phyloP scores from a whole-genome alignment of 495 filamentous ascomycete genomes.

The Lasiosphaeriaceae sp. region DNA sequence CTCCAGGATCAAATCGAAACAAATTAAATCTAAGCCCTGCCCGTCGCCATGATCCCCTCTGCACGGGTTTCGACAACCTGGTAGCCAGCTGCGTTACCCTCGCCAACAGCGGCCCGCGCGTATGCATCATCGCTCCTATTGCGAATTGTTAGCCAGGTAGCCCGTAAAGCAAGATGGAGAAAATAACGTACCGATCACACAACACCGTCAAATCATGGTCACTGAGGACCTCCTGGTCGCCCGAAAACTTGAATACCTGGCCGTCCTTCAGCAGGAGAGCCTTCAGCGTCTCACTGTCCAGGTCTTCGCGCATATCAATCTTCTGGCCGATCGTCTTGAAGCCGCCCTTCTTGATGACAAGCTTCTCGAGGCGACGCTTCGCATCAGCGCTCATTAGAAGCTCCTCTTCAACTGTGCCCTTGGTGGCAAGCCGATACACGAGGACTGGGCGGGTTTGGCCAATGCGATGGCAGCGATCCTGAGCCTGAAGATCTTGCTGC shows the following conservation, averaged over 20 bases:
- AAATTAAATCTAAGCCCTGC: conserved; percentile 2
- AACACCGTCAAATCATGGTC: conserved; percentile 73
- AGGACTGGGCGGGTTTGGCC: conserved; percentile 89
- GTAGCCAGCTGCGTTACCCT: conserved; percentile 59
- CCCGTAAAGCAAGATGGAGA: not conserved
- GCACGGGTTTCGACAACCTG: conserved; percentile 62
- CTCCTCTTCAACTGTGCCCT: conserved; percentile 86
- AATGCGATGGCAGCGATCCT: conserved; percentile 92
- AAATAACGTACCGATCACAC: conserved; percentile 49
- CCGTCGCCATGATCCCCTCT: conserved; percentile 38
- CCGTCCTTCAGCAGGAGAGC: conserved; percentile 60
- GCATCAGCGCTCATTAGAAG: conserved; percentile 85
- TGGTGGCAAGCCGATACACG: conserved; percentile 92
- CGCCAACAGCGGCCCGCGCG: conserved; percentile 67
- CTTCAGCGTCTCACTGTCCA: conserved; percentile 57
- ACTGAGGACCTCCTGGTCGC: conserved; percentile 61
- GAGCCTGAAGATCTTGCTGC: conserved; percentile 93
- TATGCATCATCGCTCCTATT: conserved; percentile 78
- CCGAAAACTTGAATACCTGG: conserved; percentile 56
- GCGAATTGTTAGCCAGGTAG: not conserved
- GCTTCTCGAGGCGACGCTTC: conserved; percentile 89
- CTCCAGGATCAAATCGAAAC: not conserved
- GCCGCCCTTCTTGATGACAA: conserved; percentile 91
- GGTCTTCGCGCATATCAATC: conserved; percentile 43
- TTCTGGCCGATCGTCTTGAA: conserved; percentile 62